Percentiles rank a stretch among this genome's conserved stretches.
Conservation (phyloP, 2,329 filamentous ascomycete species). For the Grosmannia penicillata region DNA sequence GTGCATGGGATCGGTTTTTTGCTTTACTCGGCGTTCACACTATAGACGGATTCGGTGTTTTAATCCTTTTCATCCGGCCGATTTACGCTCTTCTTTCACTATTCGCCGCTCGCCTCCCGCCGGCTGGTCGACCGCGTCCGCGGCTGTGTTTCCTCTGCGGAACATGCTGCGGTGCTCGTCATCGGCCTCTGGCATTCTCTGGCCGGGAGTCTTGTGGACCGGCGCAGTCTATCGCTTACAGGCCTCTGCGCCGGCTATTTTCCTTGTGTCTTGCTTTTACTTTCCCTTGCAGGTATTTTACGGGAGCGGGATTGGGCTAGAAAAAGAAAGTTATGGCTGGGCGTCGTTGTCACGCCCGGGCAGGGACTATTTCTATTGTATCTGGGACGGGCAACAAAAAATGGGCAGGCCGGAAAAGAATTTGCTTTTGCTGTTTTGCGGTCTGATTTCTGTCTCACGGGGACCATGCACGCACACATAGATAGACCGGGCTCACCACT, state of each 20-base stretch:
- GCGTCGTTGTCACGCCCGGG: not conserved
- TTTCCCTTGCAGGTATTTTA: too few species aligned
- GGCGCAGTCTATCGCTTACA: too few species aligned
- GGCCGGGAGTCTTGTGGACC: too few species aligned
- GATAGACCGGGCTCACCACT: conserved; percentile 2
- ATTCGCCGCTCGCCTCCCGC: not conserved
- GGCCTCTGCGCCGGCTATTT: too few species aligned
- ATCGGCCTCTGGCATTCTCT: too few species aligned
- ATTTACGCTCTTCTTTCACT: not conserved
- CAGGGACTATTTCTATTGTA: not conserved
- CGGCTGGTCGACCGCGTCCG: too few species aligned
- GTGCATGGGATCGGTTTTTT: conserved; percentile 4
- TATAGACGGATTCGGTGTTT: conserved; percentile 8
- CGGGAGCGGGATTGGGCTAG: not conserved
- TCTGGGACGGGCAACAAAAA: conserved; percentile 5
- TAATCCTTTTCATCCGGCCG: not conserved
- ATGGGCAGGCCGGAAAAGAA: conserved; percentile 8
- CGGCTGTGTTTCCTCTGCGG: too few species aligned
- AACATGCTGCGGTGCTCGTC: too few species aligned
- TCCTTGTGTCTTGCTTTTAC: too few species aligned
- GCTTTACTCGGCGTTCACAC: conserved; percentile 6
- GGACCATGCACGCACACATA: conserved; percentile 3
- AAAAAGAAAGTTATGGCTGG: not conserved
- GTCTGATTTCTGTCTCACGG: not conserved
- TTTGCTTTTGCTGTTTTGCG: conserved; percentile 4